Conservation (phyloP, 257 asterid species). For the Apocynum venetum region DNA sequence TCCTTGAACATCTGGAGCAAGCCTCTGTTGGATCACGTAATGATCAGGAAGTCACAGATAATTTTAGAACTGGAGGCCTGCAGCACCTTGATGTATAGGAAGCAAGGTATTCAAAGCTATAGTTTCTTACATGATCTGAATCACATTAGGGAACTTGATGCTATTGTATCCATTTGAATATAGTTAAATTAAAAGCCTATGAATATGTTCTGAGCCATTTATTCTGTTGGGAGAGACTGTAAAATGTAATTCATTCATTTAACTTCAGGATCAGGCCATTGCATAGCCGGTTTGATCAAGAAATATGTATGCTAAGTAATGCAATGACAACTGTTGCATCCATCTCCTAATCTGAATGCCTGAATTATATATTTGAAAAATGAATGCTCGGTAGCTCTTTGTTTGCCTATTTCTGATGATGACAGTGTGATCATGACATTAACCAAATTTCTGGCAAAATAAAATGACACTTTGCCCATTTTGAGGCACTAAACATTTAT, state of each 20-base stretch:
- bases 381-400: too few relatives aligned
- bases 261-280: background rate
- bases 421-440: background rate
- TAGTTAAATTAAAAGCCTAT: background rate
- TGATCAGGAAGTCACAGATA: background rate
- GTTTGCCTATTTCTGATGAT: background rate
- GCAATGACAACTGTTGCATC: too few relatives aligned
- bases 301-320: background rate
- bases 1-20: slow-evolving; percentile 60
- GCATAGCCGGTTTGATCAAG: background rate
- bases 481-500: too few relatives aligned
- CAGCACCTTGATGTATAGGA: slow-evolving; percentile 8
- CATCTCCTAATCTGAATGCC: too few relatives aligned
- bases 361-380: too few relatives aligned
- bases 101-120: background rate
- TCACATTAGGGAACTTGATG: background rate
- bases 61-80: background rate
- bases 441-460: background rate
- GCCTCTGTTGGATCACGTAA: slow-evolving; percentile 14
- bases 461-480: too few relatives aligned
- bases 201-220: background rate
- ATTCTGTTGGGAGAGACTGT: background rate
- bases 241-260: background rate
- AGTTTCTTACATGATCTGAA: background rate
- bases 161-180: background rate